phyloP scores from a whole-genome alignment of 495 filamentous ascomycete species.

The Podospora australis region DNA sequence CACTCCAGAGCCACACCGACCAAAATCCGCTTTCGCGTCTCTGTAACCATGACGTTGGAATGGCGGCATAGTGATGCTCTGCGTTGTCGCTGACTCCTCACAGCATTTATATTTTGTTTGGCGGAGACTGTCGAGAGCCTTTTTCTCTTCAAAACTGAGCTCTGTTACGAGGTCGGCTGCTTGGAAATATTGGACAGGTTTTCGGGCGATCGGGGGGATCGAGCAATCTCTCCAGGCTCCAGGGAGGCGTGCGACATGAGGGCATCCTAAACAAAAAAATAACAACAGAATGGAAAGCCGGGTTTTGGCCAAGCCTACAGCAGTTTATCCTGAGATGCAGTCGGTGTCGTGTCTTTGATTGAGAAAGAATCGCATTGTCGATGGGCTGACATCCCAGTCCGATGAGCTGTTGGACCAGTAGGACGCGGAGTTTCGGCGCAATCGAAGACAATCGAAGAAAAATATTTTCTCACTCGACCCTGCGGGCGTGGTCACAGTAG shows the following conservation, averaged over 20 bases:
- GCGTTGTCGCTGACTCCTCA: too few relatives aligned
- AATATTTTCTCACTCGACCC: neutral
- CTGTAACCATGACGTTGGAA: neutral
- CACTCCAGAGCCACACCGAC: neutral
- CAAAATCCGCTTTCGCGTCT: neutral
- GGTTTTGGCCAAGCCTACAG: too few relatives aligned
- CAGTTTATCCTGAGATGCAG: too few relatives aligned
- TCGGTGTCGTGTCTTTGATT: neutral
- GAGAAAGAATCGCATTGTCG: neutral
- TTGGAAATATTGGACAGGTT: too few relatives aligned
- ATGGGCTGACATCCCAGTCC: conserved; percentile 1
- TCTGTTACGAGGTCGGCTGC: too few relatives aligned
- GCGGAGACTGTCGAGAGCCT: too few relatives aligned
- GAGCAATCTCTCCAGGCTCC: too few relatives aligned
- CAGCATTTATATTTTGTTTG: neutral
- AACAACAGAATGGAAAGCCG: too few relatives aligned
- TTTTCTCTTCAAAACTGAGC: too few relatives aligned
- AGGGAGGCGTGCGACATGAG: too few relatives aligned
- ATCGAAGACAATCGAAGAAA: conserved; percentile 4
- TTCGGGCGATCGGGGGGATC: too few relatives aligned
- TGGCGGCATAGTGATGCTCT: neutral
- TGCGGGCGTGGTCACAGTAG: conserved; percentile 1
- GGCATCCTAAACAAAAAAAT: too few relatives aligned
- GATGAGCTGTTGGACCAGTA: neutral
- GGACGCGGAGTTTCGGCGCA: neutral